Base-by-base conservation (phyloP, 139 green algal genomes). In the Trebouxia sp. region DNA sequence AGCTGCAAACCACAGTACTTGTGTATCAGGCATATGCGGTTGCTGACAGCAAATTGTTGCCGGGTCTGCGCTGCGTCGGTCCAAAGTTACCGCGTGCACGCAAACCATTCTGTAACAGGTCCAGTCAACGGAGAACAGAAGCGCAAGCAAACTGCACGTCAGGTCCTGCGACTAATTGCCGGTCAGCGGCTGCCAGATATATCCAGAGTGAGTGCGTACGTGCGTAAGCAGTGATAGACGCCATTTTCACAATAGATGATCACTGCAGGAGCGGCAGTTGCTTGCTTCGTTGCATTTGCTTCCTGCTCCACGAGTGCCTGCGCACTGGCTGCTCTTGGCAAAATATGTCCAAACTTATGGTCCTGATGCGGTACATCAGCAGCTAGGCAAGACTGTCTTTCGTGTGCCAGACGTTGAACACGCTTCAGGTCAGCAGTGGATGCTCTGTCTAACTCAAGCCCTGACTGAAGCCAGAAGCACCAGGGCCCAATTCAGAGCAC, bases 181-280 rank as follows among this genome's bases (percentile, higher is more conserved):
- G 55, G 55, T 17, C n/a, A 66, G 17, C 55, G 37, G 35, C 55
- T 66, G 8, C n/a, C 35, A 3, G 26, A 66, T 12, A 6, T 22
- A 6, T n/a, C n/a, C 15, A 66, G 55, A 28, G 55, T 66, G 37
- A 39, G 37, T 15, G n/a, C 26, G 6, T 22, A 35, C 12, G n/a
- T 39, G 6, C 35, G 15, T 66, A 38, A n/a, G n/a, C n/a, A n/a
- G n/a, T n/a, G n/a, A n/a, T n/a, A n/a, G n/a, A n/a, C n/a, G n/a
- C n/a, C n/a, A n/a, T n/a, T n/a, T n/a, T n/a, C n/a, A n/a, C n/a
- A n/a, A n/a, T n/a, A n/a, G n/a, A n/a, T n/a, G n/a, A n/a, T n/a
- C n/a, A n/a, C n/a, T n/a, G n/a, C n/a, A 72, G 62, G 62, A 72
- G 43, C 32, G 43, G 14, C 32, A 72, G 28, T 15, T 72, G 62